Evolutionary conservation across 2,329 filamentous ascomycete species (phyloP).

Genomic region (Claviceps sp.): DNA sequence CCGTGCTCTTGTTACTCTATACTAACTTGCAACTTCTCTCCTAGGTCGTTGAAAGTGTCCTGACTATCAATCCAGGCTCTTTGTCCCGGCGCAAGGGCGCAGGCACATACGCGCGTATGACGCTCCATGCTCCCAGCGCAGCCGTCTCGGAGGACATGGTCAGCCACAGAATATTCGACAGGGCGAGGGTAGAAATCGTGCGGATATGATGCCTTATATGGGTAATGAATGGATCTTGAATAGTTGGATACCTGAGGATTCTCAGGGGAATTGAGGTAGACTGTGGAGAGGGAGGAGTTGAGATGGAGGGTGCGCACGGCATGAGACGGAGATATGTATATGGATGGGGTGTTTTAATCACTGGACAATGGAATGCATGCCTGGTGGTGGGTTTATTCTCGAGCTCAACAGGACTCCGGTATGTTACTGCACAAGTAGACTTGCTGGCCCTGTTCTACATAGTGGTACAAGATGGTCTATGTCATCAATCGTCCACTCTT

Average conservation of each 20-base stretch:
- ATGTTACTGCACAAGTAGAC: not conserved
- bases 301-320: too few relatives aligned
- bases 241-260: too few relatives aligned
- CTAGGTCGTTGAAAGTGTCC: constrained; percentile 78
- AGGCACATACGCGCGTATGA: constrained; percentile 75
- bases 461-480: not conserved
- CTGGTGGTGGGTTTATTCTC: too few relatives aligned
- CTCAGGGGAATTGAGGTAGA: not conserved
- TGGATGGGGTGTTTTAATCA: too few relatives aligned
- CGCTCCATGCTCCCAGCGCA: constrained; percentile 51
- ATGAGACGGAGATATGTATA: too few relatives aligned
- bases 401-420: too few relatives aligned
- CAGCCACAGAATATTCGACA: constrained; percentile 64
- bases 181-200: constrained; percentile 76
- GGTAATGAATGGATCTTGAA: too few relatives aligned
- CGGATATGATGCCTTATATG: constrained; percentile 37
- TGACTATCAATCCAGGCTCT: constrained; percentile 82
- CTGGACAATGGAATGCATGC: too few relatives aligned
- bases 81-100: constrained; percentile 73
- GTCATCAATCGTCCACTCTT: constrained; percentile 31
- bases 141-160: constrained; percentile 49
- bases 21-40: constrained; percentile 6
- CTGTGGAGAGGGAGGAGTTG: not conserved
- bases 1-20: not conserved
- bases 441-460: not conserved